A percentile compares a stretch with the other conserved stretches of the same genome.
These are phyloP conservation scores for Wickerhamomyces hampshirensis DNA, from an alignment of 805 yeast genomes.

Conservation along the genomic window DNA sequence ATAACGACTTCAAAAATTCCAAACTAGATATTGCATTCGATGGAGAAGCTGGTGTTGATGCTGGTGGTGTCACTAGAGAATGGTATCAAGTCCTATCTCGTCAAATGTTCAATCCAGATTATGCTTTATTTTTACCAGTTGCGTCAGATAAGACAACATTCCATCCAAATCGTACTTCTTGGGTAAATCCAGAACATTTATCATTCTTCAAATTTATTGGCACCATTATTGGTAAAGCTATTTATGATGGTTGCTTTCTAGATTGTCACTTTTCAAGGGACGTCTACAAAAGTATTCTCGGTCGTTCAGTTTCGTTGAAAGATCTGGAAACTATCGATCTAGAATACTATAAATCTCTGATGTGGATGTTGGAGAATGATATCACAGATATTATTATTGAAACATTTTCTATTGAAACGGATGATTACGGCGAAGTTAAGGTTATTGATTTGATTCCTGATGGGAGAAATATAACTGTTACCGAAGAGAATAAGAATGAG, in stretches of 20 bases:
- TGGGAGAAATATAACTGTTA: slow-evolving; percentile 81
- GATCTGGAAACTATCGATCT: slow-evolving; percentile 94
- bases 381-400: slow-evolving; percentile 94
- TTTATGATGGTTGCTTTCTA: slow-evolving; percentile 75
- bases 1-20: slow-evolving; percentile 66
- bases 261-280: slow-evolving; percentile 96
- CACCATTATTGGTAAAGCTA: slow-evolving; percentile 89
- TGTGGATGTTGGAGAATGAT: slow-evolving; percentile 96
- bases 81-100: slow-evolving; percentile 94
- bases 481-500: slow-evolving; percentile 86
- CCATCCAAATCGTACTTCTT: slow-evolving; percentile 91
- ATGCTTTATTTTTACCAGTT: slow-evolving; percentile 87
- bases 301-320: slow-evolving; percentile 74
- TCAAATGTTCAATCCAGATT: slow-evolving; percentile 94
- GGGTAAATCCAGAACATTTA: slow-evolving; percentile 88
- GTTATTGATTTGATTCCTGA: slow-evolving; percentile 74
- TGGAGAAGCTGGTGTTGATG: slow-evolving; percentile 96
- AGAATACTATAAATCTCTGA: slow-evolving; percentile 85
- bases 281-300: slow-evolving; percentile 82
- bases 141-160: slow-evolving; percentile 89
- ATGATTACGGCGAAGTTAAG: slow-evolving; percentile 89
- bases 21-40: slow-evolving; percentile 78
- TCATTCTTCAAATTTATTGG: slow-evolving; percentile 95
- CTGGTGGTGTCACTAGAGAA: slow-evolving; percentile 96
- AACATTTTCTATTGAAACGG: slow-evolving; percentile 88